Percentiles rank a stretch among this genome's conserved stretches.
phyloP scores from a whole-genome alignment of 2,329 filamentous ascomycete genomes.

The Neophaeococcomyces aloes region DNA sequence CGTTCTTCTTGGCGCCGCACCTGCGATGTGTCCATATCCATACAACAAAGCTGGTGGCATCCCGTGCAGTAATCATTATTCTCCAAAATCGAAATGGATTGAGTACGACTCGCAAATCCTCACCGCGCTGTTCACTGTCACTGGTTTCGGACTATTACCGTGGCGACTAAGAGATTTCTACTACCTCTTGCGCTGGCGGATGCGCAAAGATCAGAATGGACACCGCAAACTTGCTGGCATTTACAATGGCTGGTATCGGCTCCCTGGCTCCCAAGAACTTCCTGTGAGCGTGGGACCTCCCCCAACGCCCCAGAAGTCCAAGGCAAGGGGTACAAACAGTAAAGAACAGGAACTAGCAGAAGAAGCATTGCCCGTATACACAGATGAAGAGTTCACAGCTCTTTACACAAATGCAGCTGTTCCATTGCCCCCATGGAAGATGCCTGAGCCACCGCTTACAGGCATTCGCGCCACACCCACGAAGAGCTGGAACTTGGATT shows the following conservation, averaged over 20 bases:
- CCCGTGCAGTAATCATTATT: constrained; percentile 59
- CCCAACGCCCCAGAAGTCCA: constrained; percentile 7
- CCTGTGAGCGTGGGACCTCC: constrained; percentile 27
- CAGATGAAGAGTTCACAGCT: constrained; percentile 43
- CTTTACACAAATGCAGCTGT: constrained; percentile 42
- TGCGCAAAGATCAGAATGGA: constrained; percentile 43
- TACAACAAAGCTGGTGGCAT: constrained; percentile 32
- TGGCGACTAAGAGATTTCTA: constrained; percentile 77
- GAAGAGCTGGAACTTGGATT: constrained; percentile 63
- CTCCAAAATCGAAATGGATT: constrained; percentile 71
- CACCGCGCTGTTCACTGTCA: constrained; percentile 77
- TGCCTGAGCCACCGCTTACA: constrained; percentile 59
- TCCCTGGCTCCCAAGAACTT: constrained; percentile 54
- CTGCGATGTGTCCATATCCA: constrained; percentile 31
- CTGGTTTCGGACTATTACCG: constrained; percentile 70
- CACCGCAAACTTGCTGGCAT: constrained; percentile 63
- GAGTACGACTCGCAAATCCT: constrained; percentile 76
- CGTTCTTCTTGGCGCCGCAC: constrained; percentile 58
- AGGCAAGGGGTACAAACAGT: background rate
- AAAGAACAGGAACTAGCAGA: constrained; percentile 14
- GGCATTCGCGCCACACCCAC: constrained; percentile 59
- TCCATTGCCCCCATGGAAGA: constrained; percentile 54
- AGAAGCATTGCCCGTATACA: constrained; percentile 13
- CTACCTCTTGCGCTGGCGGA: constrained; percentile 56
- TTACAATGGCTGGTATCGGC: constrained; percentile 64